Percentiles rank a stretch among this genome's conserved stretches.
These are phyloP conservation scores for Fusarium tuaranense DNA, from an alignment of 2,329 filamentous ascomycete genomes.

Conservation along the genomic window DNA sequence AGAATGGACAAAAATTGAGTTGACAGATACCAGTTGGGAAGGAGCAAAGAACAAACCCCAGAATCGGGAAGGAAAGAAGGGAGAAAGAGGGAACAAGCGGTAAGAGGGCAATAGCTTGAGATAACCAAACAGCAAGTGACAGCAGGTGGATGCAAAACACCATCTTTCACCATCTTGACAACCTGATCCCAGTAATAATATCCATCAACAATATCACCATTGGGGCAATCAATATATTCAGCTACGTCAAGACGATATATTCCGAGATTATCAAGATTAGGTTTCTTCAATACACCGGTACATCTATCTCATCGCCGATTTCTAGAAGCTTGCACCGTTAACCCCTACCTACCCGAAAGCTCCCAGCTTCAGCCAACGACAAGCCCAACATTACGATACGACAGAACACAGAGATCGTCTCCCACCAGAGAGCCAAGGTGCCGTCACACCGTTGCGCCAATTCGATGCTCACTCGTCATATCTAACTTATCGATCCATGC, in stretches of 20 bases:
- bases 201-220: not conserved
- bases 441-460: not conserved
- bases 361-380: not conserved
- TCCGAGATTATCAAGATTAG: not conserved
- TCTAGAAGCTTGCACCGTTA: not conserved
- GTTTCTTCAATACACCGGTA: not conserved
- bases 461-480: not conserved
- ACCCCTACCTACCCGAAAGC: not conserved
- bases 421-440: not conserved
- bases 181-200: not conserved
- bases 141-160: conserved; percentile 17
- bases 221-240: not conserved
- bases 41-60: conserved; percentile 3
- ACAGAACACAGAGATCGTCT: not conserved
- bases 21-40: conserved; percentile 1
- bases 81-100: not conserved
- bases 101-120: not conserved
- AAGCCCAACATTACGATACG: not conserved
- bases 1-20: not conserved
- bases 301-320: not conserved
- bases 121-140: conserved; percentile 8
- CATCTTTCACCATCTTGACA: not conserved
- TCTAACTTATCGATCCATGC: not conserved
- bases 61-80: conserved; percentile 1
- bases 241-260: not conserved